phyloP scores from a whole-genome alignment of 2,329 filamentous ascomycete genomes.

The Botrytis squamosa region DNA sequence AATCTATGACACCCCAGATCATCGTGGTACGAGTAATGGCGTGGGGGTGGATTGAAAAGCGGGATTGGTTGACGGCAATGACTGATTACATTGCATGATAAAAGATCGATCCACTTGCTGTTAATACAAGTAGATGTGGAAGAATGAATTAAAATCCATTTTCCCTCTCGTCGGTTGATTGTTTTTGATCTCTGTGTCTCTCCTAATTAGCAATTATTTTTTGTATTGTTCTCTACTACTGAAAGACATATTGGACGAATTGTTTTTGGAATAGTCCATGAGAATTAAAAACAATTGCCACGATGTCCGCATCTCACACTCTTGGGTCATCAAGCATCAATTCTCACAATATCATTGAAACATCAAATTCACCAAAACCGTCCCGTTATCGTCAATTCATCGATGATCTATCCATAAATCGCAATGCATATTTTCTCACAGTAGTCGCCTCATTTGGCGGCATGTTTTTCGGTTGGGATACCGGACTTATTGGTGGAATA shows the following conservation, averaged over 20 bases:
- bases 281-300: not conserved
- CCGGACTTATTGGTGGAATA: slow-evolving; percentile 72
- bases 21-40: not conserved
- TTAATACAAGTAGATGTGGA: not conserved
- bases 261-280: not conserved
- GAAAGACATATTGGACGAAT: not conserved
- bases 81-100: not conserved
- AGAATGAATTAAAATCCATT: not conserved
- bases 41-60: not conserved
- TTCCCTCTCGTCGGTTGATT: not conserved
- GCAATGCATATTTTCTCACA: slow-evolving; percentile 23
- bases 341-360: not conserved
- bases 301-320: not conserved
- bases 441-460: slow-evolving; percentile 60
- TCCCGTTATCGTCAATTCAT: slow-evolving; percentile 17
- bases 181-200: not conserved
- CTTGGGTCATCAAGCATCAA: not conserved
- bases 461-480: slow-evolving; percentile 61
- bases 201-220: no score
- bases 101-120: not conserved
- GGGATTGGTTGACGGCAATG: not conserved
- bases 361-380: not conserved
- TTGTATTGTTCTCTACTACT: not conserved
- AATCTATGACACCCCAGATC: not conserved
- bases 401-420: slow-evolving; percentile 9